phyloP scores from a whole-genome alignment of 2,329 filamentous ascomycete genomes.

The Myriosclerotinia curreyana region DNA sequence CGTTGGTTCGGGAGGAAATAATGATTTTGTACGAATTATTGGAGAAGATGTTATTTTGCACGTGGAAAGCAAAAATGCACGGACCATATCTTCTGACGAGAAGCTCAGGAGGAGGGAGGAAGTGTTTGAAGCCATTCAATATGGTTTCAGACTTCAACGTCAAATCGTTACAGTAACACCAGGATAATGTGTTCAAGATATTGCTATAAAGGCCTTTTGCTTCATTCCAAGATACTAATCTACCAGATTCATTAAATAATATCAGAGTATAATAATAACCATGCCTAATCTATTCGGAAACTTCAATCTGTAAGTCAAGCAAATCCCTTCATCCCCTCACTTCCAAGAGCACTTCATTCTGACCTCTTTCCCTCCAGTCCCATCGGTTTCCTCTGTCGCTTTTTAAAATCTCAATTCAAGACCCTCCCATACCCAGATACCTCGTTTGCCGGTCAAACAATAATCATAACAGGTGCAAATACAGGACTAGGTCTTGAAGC shows the following conservation, averaged over 20 bases:
- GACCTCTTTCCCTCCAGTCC: constrained; percentile 4
- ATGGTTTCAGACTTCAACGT: constrained; percentile 2
- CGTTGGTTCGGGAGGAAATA: background rate
- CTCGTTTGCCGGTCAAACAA: constrained; percentile 34
- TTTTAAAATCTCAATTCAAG: constrained; percentile 35
- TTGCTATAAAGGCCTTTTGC: constrained; percentile 6
- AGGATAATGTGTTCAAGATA: background rate
- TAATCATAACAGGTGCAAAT: constrained; percentile 51
- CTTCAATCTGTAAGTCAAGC: constrained; percentile 27
- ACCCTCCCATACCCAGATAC: constrained; percentile 30
- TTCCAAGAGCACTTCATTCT: background rate
- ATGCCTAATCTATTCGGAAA: constrained; percentile 24
- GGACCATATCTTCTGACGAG: background rate
- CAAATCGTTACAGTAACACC: background rate
- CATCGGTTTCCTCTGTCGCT: constrained; percentile 30
- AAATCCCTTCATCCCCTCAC: background rate
- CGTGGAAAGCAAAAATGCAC: background rate
- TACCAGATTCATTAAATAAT: background rate
- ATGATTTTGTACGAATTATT: background rate
- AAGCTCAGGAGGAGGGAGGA: background rate
- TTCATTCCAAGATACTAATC: background rate
- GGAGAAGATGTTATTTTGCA: background rate
- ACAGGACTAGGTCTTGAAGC: constrained; percentile 49
- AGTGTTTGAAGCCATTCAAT: constrained; percentile 7
- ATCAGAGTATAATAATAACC: background rate